Conservation (phyloP, 352 stramenopile species). For the Pythium monospermum region DNA sequence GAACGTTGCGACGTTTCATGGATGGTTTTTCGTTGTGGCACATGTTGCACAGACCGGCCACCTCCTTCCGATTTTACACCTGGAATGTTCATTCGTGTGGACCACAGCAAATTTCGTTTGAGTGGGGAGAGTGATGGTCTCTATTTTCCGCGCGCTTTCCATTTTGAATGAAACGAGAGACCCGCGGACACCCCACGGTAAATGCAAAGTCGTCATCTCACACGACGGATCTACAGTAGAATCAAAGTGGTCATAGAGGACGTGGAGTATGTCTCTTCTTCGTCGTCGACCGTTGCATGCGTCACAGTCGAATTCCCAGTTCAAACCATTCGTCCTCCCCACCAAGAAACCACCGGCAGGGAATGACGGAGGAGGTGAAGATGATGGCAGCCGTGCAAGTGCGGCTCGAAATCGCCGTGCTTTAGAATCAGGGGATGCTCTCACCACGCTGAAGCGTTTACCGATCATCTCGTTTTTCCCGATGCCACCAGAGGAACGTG, state of each 20-base stretch:
- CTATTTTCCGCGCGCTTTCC: conserved; percentile 15
- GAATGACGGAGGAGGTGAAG: conserved; percentile 22
- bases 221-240: not conserved
- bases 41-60: too few relatives aligned
- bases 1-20: too few relatives aligned
- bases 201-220: not conserved
- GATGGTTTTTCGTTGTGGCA: too few relatives aligned
- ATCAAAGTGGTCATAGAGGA: not conserved
- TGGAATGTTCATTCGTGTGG: conserved; percentile 5
- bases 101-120: conserved; percentile 17
- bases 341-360: conserved; percentile 28
- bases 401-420: conserved; percentile 45
- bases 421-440: conserved; percentile 31
- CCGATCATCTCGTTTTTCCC: conserved; percentile 82
- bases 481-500: conserved; percentile 46
- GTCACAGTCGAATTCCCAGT: conserved; percentile 25
- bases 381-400: conserved; percentile 27
- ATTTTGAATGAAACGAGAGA: conserved; percentile 12
- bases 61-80: too few relatives aligned
- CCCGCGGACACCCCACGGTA: not conserved
- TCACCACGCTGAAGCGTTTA: conserved; percentile 65
- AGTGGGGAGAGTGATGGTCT: conserved; percentile 22
- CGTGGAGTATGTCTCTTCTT: conserved; percentile 39
- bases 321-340: conserved; percentile 77
- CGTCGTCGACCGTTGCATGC: conserved; percentile 24